phyloP scores from a whole-genome alignment of 805 yeast species.

The Pichia scutulata region DNA sequence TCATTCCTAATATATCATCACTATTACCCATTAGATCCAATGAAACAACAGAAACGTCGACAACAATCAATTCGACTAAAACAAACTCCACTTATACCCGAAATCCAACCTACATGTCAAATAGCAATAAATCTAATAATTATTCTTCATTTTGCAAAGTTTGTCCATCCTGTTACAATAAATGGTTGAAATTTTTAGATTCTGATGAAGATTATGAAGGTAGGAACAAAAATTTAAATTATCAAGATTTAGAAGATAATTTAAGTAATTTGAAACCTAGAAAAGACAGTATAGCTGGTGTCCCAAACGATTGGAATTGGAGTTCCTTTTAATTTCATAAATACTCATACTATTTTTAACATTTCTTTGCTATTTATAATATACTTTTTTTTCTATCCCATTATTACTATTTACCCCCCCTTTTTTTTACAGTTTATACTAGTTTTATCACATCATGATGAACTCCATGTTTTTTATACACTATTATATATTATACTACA shows the following conservation, averaged over 20 bases:
- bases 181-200: slow-evolving; percentile 22
- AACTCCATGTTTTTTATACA: not conserved
- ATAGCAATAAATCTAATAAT: not conserved
- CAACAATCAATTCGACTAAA: not conserved
- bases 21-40: slow-evolving; percentile 3
- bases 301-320: slow-evolving; percentile 45
- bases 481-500: not conserved
- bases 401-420: not conserved
- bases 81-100: not conserved
- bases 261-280: slow-evolving; percentile 15
- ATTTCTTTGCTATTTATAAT: not conserved
- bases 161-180: slow-evolving; percentile 20
- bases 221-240: slow-evolving; percentile 4
- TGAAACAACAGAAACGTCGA: slow-evolving; percentile 9
- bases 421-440: too few relatives aligned
- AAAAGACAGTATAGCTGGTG: slow-evolving; percentile 15
- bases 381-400: not conserved
- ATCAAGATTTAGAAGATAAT: slow-evolving; percentile 1
- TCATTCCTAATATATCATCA: not conserved
- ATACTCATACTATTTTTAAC: not conserved
- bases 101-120: not conserved
- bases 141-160: slow-evolving; percentile 18
- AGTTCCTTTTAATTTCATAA: slow-evolving; percentile 34
- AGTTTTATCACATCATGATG: too few relatives aligned
- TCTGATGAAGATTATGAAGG: slow-evolving; percentile 22